Conservation (phyloP, 148 eudicot genomes). For the Rhododendron mucronatum region DNA sequence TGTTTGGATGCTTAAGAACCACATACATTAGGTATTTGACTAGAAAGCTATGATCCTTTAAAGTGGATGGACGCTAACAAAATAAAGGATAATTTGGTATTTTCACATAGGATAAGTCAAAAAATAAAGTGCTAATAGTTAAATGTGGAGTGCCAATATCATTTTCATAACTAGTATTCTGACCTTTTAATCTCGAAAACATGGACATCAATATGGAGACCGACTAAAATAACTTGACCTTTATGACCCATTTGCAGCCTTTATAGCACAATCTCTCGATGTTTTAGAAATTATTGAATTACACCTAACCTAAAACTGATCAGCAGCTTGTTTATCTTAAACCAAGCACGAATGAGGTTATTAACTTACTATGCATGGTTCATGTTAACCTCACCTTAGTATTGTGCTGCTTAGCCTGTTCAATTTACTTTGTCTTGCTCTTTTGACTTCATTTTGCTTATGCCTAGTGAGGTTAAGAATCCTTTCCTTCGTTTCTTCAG, state of each 20-base stretch:
- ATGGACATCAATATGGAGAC: not conserved
- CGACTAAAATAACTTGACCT: not conserved
- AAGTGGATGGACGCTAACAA: no score
- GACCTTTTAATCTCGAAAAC: not conserved
- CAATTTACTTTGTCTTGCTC: not conserved
- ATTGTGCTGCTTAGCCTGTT: not conserved
- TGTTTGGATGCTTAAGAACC: not conserved
- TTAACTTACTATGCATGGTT: not conserved
- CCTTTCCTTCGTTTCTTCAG: not conserved
- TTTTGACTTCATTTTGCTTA: not conserved
- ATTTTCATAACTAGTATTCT: not conserved
- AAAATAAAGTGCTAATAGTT: no score
- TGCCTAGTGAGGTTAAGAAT: not conserved
- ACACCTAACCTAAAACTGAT: not conserved
- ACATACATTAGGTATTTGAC: not conserved
- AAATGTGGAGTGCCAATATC: no score
- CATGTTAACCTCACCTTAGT: not conserved
- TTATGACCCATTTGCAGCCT: not conserved
- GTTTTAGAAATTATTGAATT: not conserved
- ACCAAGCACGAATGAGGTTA: not conserved
- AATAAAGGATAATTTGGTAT: no score
- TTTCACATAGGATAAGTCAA: no score
- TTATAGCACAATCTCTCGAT: not conserved
- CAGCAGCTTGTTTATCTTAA: not conserved
- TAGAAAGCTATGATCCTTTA: not conserved